phyloP scores from a whole-genome alignment of 2,329 filamentous ascomycete genomes.

The Cladosporium phlei region DNA sequence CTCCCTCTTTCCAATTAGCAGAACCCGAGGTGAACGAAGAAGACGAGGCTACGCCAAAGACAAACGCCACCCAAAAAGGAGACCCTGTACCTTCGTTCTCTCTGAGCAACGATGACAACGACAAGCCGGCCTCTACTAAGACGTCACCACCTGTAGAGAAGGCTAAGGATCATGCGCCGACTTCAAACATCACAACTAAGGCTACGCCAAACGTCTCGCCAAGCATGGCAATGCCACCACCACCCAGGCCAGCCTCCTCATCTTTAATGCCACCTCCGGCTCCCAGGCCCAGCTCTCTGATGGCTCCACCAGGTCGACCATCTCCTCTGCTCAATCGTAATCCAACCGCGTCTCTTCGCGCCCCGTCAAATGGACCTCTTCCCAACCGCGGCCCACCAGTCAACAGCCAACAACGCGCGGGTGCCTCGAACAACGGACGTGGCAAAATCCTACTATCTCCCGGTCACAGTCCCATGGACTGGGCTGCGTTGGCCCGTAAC shows the following conservation, averaged over 20 bases:
- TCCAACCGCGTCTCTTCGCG: conserved; percentile 36
- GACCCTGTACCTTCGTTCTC: conserved; percentile 22
- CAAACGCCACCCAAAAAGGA: neutral
- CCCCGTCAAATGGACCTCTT: conserved; percentile 45
- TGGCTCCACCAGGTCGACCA: conserved; percentile 27
- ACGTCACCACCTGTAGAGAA: no score
- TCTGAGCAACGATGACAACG: conserved; percentile 25
- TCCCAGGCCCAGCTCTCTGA: conserved; percentile 22
- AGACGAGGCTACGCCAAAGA: conserved; percentile 25
- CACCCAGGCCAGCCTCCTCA: conserved; percentile 19
- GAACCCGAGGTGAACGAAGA: conserved; percentile 8
- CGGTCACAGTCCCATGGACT: conserved; percentile 91
- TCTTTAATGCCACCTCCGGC: conserved; percentile 16
- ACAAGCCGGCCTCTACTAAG: conserved; percentile 17
- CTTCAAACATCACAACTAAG: conserved; percentile 12
- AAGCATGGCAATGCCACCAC: conserved; percentile 31
- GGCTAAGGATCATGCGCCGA: neutral
- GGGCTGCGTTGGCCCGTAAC: conserved; percentile 68
- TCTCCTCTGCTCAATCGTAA: conserved; percentile 19
- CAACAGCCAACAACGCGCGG: conserved; percentile 37
- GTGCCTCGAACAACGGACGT: conserved; percentile 30
- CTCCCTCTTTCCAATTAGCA: neutral
- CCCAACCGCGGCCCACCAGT: conserved; percentile 41
- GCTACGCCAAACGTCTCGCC: neutral
- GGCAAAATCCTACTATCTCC: conserved; percentile 77